phyloP scores from a whole-genome alignment of 2,329 filamentous ascomycete genomes.

The Pyricularia sp. region DNA sequence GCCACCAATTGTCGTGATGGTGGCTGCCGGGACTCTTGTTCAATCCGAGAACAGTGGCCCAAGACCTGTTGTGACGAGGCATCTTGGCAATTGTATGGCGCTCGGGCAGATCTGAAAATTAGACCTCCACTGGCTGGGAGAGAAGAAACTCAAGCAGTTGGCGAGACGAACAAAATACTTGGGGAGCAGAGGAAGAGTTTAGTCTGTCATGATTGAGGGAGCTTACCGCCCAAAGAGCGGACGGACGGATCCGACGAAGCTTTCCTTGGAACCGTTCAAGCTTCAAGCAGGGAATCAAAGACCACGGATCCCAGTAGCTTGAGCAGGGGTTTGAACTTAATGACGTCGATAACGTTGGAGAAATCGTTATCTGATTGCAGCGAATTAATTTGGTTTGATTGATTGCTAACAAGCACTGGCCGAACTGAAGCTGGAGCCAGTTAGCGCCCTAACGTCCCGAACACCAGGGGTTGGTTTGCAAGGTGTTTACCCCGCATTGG shows the following conservation, averaged over 20 bases:
- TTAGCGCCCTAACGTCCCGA: not conserved
- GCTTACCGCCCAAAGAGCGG: not conserved
- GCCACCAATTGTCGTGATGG: constrained; percentile 18
- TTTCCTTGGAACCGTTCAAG: not conserved
- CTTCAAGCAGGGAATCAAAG: not conserved
- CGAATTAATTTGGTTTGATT: not conserved
- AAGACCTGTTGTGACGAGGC: constrained; percentile 6
- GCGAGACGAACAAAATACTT: too few relatives aligned
- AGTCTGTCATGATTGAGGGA: not conserved
- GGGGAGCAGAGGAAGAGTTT: not conserved
- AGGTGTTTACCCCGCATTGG: not conserved
- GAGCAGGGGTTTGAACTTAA: not conserved
- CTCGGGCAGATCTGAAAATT: not conserved
- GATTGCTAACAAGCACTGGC: not conserved
- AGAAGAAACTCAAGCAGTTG: not conserved
- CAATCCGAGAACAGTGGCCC: constrained; percentile 21
- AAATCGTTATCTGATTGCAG: not conserved
- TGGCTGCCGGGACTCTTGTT: constrained; percentile 16
- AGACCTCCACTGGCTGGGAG: not conserved
- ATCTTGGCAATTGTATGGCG: not conserved
- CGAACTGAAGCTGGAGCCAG: not conserved
- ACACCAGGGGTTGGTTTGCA: not conserved
- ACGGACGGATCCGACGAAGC: not conserved
- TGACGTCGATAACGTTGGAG: not conserved
- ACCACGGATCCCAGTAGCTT: not conserved